Base-by-base conservation (phyloP, 768 basidiomycete species). In the Collybiopsis luxurians region DNA sequence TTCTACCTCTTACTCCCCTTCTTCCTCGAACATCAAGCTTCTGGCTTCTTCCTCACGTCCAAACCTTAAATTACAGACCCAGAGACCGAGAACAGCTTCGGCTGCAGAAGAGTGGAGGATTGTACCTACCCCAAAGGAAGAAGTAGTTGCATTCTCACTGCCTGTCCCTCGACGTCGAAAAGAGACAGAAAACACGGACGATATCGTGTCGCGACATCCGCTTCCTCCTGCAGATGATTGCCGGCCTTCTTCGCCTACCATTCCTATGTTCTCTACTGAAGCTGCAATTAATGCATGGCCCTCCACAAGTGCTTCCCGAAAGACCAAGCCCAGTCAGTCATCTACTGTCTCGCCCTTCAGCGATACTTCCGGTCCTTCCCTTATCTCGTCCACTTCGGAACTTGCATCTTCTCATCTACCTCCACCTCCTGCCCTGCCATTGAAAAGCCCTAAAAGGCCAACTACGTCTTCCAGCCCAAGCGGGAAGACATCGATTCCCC, bases 231-330 rank as follows among this genome's bases (percentile, higher is more conserved):
- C 52, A 12, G 52, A 59, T 21, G 42, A 31, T 39, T 13, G 11
- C 23, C 59, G 40, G 11, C 19, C 57, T 30, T 63, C 67, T 43
- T 78, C 80, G 1, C 81, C 79, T 17, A 73, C 69, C 39, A 80
- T 81, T 9, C 82, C 84, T 4, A 67, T 75, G 17, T 84, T 85
- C 57, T 80, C 78, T 6, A 80, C 76, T 0, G 65, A 67, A 1
- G 75, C 71, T 9, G 67, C 72, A 24, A 77, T 81, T 58, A 83
- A 81, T 62, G 64, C 73, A n/a, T 82, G 82, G 56, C 56, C 64
- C 38, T 49, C 45, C 6, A 43, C 38, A 17, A 12, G 21, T 27
- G 4, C 21, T 2, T 38, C 36, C 15, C 39, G 43, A 46, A 17
- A 27, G 9, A 13, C 36, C 7, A 40, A 28, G 39, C 4, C 11